Evolutionary conservation across 495 filamentous ascomycete species (phyloP).

Genomic region (Tuber microsphaerosporum): DNA sequence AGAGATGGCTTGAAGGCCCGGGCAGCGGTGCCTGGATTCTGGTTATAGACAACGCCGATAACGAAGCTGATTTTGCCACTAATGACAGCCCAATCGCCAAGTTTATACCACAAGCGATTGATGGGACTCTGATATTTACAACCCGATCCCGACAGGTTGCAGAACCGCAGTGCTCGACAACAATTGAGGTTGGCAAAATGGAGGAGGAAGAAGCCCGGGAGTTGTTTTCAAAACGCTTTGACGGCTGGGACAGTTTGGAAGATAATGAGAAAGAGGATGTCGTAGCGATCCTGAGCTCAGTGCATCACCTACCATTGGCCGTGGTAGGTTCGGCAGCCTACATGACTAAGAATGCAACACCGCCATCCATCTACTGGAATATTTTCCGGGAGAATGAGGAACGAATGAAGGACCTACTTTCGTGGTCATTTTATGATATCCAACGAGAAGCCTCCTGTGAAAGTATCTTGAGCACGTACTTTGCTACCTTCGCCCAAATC

Average conservation of each 20-base stretch:
- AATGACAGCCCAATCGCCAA: not conserved
- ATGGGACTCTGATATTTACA: slow-evolving; percentile 41
- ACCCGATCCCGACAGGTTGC: slow-evolving; percentile 37
- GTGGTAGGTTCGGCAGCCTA: slow-evolving; percentile 41
- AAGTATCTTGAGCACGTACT: slow-evolving; percentile 46
- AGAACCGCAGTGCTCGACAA: not conserved
- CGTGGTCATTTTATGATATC: slow-evolving; percentile 19
- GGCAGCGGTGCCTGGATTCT: slow-evolving; percentile 40
- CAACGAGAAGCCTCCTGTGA: slow-evolving; percentile 40
- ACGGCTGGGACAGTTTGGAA: not conserved
- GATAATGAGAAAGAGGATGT: not conserved
- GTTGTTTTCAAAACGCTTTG: slow-evolving; percentile 1
- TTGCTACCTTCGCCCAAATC: slow-evolving; percentile 48
- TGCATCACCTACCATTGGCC: slow-evolving; percentile 40
- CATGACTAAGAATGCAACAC: slow-evolving; percentile 31
- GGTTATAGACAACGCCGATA: slow-evolving; percentile 44
- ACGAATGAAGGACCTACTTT: slow-evolving; percentile 11
- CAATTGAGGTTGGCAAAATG: slow-evolving; percentile 4
- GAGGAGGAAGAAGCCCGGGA: not conserved
- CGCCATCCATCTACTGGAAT: slow-evolving; percentile 2
- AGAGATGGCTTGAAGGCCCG: slow-evolving; percentile 11
- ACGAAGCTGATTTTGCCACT: slow-evolving; percentile 26
- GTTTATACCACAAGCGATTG: slow-evolving; percentile 24
- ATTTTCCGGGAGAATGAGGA: slow-evolving; percentile 9
- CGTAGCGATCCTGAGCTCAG: slow-evolving; percentile 24